Base-by-base conservation (phyloP, 192 early-diverging fungal species). In the Anaeromyces robustus region DNA sequence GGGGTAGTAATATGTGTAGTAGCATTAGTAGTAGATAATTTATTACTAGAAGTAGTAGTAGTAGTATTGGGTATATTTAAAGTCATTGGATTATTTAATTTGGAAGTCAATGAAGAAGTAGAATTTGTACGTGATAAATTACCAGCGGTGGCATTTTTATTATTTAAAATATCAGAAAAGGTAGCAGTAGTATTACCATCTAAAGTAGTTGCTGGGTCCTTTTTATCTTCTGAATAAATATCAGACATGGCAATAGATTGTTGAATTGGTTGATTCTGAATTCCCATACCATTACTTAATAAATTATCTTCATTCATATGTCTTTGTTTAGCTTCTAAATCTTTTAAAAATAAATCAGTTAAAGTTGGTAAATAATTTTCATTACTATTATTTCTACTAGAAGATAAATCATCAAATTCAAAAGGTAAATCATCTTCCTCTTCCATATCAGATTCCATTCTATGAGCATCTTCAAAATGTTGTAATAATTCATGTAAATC, bases 391-490 rank as follows among this genome's bases (percentile, higher is more conserved):
- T 68, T 68, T n/a, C 52, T 68, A n/a, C n/a, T 68, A n/a, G 52
- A 68, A 22, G 52, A 68, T 68, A 68, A n/a, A 68, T 68, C 52
- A 68, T 68, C 52, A 68, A 68, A 68, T 68, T 68, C 52, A 68
- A 68, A 68, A 7, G 52, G 52, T 68, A 68, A 77, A 43, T 90
- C 78, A 31, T 85, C 86, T 30, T 90, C 89, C 79, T 91, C 86
- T 19, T 86, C 90, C 77, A 94, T 93, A 80, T 98, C 96, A 17
- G 94, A 68, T 68, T 68, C 52, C 52, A 68, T 68, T 68, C 91
- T 91, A 81, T 98, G 96, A 83, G 90, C 91, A 83, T 98, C 97
- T 87, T 98, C 97, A 84, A 95, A 97, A 85, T 98, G 97, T 86
- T 96, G 95, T 31, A 98, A 86, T 77, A 98, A 92, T 82, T 95